A percentile compares a stretch with the other conserved stretches of the same genome.
phyloP scores from a whole-genome alignment of 2,329 filamentous ascomycete species.

The Colletotrichum gigasporum region DNA sequence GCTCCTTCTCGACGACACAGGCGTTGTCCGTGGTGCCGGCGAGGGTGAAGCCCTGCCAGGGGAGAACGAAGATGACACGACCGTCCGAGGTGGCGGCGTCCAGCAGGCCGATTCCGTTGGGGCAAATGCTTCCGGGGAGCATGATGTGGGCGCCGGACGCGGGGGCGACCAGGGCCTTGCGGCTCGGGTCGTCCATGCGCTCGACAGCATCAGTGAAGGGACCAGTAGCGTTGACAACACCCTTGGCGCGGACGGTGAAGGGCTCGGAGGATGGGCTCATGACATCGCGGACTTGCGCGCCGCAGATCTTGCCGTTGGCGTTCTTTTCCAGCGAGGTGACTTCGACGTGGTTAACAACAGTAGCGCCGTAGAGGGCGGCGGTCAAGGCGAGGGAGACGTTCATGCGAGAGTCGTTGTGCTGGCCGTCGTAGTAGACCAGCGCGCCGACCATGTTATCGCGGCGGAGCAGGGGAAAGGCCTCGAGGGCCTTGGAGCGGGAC shows the following conservation, averaged over 20 bases:
- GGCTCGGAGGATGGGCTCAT: constrained; percentile 66
- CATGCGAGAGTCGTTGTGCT: constrained; percentile 89
- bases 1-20: constrained; percentile 73
- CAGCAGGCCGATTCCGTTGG: constrained; percentile 83
- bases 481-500: constrained; percentile 78
- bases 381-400: constrained; percentile 86
- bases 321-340: constrained; percentile 80
- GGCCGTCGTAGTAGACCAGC: constrained; percentile 87
- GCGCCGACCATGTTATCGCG: constrained; percentile 79
- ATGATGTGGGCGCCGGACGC: constrained; percentile 86
- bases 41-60: constrained; percentile 88
- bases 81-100: constrained; percentile 85
- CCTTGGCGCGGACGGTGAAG: constrained; percentile 80
- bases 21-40: constrained; percentile 84
- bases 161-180: constrained; percentile 79
- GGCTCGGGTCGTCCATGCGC: constrained; percentile 78
- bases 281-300: constrained; percentile 65
- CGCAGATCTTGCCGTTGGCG: constrained; percentile 72
- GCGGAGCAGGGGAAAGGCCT: constrained; percentile 82
- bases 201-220: constrained; percentile 84
- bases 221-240: constrained; percentile 85
- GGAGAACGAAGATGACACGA: constrained; percentile 88
- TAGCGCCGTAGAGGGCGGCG: constrained; percentile 81
- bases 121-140: constrained; percentile 81
- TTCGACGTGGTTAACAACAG: constrained; percentile 83